Evolutionary conservation across 306 rosid species (phyloP).

Genomic region (Lupinus albus): DNA sequence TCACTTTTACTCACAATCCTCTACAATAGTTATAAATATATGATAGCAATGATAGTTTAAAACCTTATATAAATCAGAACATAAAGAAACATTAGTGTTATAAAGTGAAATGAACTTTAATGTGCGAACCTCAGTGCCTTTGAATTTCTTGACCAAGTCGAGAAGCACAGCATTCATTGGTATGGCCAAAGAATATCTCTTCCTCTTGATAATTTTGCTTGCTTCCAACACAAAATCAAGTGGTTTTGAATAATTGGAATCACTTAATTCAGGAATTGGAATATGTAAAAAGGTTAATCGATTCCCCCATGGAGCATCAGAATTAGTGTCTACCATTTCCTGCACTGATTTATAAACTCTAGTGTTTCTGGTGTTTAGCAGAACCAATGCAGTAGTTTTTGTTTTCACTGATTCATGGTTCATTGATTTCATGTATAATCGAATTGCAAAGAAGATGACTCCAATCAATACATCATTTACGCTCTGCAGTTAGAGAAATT

Average conservation of each 20-base stretch:
- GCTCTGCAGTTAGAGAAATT: slow-evolving; percentile 34
- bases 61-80: too few species aligned
- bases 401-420: slow-evolving; percentile 32
- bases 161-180: slow-evolving; percentile 19
- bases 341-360: slow-evolving; percentile 40
- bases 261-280: too few species aligned
- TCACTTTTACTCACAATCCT: too few species aligned
- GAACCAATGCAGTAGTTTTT: slow-evolving; percentile 45
- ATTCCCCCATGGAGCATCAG: too few species aligned
- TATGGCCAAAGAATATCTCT: slow-evolving; percentile 39
- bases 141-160: slow-evolving; percentile 37
- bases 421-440: slow-evolving; percentile 49
- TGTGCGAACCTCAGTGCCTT: slow-evolving; percentile 44
- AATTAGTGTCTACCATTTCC: slow-evolving; percentile 43
- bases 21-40: too few species aligned
- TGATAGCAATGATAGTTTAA: too few species aligned
- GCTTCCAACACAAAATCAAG: slow-evolving; percentile 46
- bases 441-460: slow-evolving; percentile 39
- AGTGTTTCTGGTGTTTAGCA: slow-evolving; percentile 50
- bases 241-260: slow-evolving; percentile 41
- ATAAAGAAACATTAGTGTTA: too few species aligned
- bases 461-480: slow-evolving; percentile 49
- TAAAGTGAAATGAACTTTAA: background rate
- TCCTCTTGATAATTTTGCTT: slow-evolving; percentile 37
- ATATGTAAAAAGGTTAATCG: too few species aligned